A percentile compares a stretch with the other conserved stretches of the same genome.
Evolutionary conservation across 495 filamentous ascomycete genomes (phyloP).

Genomic region (Penicillium fimorum): DNA sequence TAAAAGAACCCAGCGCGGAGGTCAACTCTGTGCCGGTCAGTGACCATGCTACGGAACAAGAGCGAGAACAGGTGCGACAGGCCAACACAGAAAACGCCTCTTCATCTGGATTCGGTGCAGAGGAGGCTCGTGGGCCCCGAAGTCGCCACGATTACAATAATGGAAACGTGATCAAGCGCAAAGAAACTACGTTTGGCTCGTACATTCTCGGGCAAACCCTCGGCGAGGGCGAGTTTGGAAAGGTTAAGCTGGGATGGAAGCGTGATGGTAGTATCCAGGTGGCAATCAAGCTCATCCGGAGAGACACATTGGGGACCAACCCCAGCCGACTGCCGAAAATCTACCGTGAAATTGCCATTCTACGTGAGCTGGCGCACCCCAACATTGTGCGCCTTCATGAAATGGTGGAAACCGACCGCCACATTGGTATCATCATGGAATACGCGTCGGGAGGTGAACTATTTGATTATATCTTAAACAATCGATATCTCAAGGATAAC

Average conservation of each 20-base stretch:
- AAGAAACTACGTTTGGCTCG: slow-evolving; percentile 87
- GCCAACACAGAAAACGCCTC: slow-evolving; percentile 55
- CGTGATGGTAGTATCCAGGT: slow-evolving; percentile 91
- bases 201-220: slow-evolving; percentile 97
- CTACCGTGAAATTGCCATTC: slow-evolving; percentile 90
- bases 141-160: slow-evolving; percentile 77
- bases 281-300: slow-evolving; percentile 95
- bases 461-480: slow-evolving; percentile 96
- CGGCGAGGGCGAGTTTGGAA: slow-evolving; percentile 97
- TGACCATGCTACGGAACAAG: slow-evolving; percentile 75
- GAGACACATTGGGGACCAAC: slow-evolving; percentile 83
- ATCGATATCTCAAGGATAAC: slow-evolving; percentile 92
- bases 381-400: slow-evolving; percentile 98
- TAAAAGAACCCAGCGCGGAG: slow-evolving; percentile 50
- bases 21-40: slow-evolving; percentile 76
- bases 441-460: slow-evolving; percentile 97
- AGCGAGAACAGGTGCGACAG: slow-evolving; percentile 71
- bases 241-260: slow-evolving; percentile 99
- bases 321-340: slow-evolving; percentile 90
- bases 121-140: slow-evolving; percentile 60
- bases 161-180: slow-evolving; percentile 50
- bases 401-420: slow-evolving; percentile 95
- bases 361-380: slow-evolving; percentile 81
- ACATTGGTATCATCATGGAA: slow-evolving; percentile 97
- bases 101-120: slow-evolving; percentile 55